Evolutionary conservation across 306 rosid species (phyloP).

Genomic region (Pyrus pyrifolia): DNA sequence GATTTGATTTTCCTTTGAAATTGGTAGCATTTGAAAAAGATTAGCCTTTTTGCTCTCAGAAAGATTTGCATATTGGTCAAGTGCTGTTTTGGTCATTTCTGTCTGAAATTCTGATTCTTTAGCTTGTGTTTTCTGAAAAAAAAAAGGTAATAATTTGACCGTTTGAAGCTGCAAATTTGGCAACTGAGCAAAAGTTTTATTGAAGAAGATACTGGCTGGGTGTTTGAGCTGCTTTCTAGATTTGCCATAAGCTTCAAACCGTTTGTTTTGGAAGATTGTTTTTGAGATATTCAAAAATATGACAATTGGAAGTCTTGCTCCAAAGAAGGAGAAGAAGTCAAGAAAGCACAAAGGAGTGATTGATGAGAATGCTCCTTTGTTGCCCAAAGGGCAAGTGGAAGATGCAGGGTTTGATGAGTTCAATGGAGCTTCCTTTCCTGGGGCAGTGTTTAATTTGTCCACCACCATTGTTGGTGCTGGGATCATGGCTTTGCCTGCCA

Average conservation of each 20-base stretch:
- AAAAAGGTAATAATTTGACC: background rate
- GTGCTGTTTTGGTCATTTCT: background rate
- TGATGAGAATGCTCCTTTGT: conserved; percentile 60
- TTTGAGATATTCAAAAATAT: conserved; percentile 21
- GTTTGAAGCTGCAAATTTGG: conserved; percentile 14
- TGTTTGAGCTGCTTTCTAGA: conserved; percentile 4
- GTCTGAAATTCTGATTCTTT: background rate
- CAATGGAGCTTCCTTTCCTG: conserved; percentile 79
- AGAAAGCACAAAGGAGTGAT: conserved; percentile 33
- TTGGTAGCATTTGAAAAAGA: conserved; percentile 1
- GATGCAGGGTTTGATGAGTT: conserved; percentile 49
- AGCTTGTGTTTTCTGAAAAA: background rate
- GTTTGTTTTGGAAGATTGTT: conserved; percentile 6
- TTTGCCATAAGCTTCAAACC: background rate
- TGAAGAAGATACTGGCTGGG: background rate
- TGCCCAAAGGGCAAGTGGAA: conserved; percentile 38
- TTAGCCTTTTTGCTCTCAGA: background rate
- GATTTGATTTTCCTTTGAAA: conserved; percentile 3
- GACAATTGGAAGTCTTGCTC: conserved; percentile 30
- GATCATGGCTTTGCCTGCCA: conserved; percentile 87
- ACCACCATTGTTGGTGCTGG: conserved; percentile 90
- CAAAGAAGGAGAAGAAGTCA: conserved; percentile 37
- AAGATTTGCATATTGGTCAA: background rate
- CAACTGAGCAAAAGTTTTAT: background rate
- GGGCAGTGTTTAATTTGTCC: conserved; percentile 82